phyloP scores from a whole-genome alignment of 2,329 filamentous ascomycete species.

The Stagonosporopsis rhizophila region DNA sequence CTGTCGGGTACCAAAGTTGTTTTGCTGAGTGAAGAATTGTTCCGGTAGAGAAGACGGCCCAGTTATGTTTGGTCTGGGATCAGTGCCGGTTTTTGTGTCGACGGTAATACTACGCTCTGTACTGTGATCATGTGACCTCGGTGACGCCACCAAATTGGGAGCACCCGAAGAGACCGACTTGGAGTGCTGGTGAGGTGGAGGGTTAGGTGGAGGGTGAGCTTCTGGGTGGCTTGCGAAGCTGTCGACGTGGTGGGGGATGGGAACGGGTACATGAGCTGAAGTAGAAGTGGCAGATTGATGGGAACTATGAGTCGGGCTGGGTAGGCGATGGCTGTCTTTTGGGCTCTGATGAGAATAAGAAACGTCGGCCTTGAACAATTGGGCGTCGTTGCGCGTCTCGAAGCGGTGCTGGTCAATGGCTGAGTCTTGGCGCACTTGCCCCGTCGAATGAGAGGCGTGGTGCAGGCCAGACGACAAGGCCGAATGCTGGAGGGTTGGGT shows the following conservation, averaged over 20 bases:
- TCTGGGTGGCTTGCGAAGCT: constrained; percentile 7
- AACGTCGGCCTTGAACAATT: constrained; percentile 21
- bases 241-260: constrained; percentile 12
- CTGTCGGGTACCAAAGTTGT: constrained; percentile 25
- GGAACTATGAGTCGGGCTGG: constrained; percentile 10
- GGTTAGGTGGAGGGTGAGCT: constrained; percentile 6
- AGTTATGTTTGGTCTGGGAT: constrained; percentile 14
- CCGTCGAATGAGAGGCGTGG: constrained; percentile 14
- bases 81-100: constrained; percentile 10
- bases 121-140: constrained; percentile 23
- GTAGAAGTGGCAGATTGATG: constrained; percentile 17
- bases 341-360: constrained; percentile 24
- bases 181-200: constrained; percentile 13
- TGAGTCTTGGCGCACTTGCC: constrained; percentile 32
- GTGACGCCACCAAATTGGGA: constrained; percentile 5
- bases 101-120: constrained; percentile 10
- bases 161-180: constrained; percentile 9
- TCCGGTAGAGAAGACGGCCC: constrained; percentile 16
- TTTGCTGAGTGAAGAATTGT: constrained; percentile 15
- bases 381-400: constrained; percentile 24
- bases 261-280: constrained; percentile 11
- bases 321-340: constrained; percentile 7
- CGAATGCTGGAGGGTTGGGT: constrained; percentile 15
- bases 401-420: constrained; percentile 27
- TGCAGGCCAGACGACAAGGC: constrained; percentile 15